Percentiles rank a stretch among this genome's conserved stretches.
Evolutionary conservation across 2,329 filamentous ascomycete species (phyloP).

Genomic region (Botryotinia calthae): DNA sequence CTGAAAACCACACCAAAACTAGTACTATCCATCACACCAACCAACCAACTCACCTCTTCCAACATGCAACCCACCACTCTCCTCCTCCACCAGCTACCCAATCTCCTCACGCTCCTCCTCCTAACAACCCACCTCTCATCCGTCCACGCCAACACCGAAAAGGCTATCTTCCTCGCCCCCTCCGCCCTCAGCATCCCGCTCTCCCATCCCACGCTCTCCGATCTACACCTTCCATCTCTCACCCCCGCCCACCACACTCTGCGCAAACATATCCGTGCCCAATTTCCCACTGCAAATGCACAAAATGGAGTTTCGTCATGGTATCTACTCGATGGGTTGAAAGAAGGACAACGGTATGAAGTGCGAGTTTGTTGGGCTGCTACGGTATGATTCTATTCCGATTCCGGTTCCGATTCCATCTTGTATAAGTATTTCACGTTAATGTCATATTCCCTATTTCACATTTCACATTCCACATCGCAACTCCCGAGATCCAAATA

Average conservation of each 20-base stretch:
- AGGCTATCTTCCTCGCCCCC: slow-evolving; percentile 82
- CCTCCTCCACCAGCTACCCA: background rate
- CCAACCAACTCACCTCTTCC: background rate
- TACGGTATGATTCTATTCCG: slow-evolving; percentile 59
- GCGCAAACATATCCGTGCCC: slow-evolving; percentile 62
- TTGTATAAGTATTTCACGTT: background rate
- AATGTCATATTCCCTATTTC: background rate
- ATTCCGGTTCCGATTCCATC: background rate
- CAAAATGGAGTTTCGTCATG: slow-evolving; percentile 66
- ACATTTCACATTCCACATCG: background rate
- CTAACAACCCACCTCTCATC: slow-evolving; percentile 22
- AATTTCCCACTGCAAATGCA: slow-evolving; percentile 58
- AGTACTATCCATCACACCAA: background rate
- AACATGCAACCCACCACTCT: background rate
- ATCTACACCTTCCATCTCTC: slow-evolving; percentile 63
- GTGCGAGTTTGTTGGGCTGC: slow-evolving; percentile 91
- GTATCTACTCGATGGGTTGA: slow-evolving; percentile 71
- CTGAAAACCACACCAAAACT: background rate
- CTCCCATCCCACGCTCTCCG: slow-evolving; percentile 53
- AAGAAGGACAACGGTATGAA: slow-evolving; percentile 78
- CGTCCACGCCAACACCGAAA: slow-evolving; percentile 76
- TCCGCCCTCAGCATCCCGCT: slow-evolving; percentile 53
- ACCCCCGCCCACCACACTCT: slow-evolving; percentile 56
- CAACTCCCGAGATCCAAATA: background rate
- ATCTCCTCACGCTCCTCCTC: slow-evolving; percentile 27